Evolutionary conservation across 768 basidiomycete species (phyloP).

Genomic region (Sporobolomyces roseus): DNA sequence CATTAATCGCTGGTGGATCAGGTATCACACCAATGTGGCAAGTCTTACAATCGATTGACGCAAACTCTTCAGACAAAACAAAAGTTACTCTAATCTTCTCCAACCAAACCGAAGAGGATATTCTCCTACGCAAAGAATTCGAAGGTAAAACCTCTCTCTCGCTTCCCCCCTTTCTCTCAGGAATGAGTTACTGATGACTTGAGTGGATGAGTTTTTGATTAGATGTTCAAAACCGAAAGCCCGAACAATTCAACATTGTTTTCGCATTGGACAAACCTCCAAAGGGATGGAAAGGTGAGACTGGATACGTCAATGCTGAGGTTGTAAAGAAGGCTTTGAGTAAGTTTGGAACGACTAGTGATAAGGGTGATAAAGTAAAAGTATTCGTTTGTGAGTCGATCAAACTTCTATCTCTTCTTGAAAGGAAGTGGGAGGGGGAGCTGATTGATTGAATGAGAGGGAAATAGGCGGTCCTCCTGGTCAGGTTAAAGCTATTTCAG

Average conservation of each 20-base stretch:
- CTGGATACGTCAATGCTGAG: slow-evolving; percentile 70
- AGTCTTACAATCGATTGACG: slow-evolving; percentile 34
- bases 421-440: neutral
- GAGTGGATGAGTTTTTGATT: neutral
- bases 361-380: slow-evolving; percentile 69
- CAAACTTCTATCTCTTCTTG: neutral
- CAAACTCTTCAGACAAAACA: slow-evolving; percentile 74
- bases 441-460: neutral
- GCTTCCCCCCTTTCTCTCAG: neutral
- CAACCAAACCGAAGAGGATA: slow-evolving; percentile 84
- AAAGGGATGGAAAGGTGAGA: slow-evolving; percentile 62
- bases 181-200: neutral
- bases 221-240: slow-evolving; percentile 51
- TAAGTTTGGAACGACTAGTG: slow-evolving; percentile 11
- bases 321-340: slow-evolving; percentile 64
- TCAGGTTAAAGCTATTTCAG: slow-evolving; percentile 72
- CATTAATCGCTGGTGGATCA: slow-evolving; percentile 85
- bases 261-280: slow-evolving; percentile 79
- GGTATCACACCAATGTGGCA: slow-evolving; percentile 62
- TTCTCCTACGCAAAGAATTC: slow-evolving; percentile 75
- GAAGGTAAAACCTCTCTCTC: slow-evolving; percentile 49
- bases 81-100: slow-evolving; percentile 89
- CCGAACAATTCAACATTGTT: slow-evolving; percentile 65
- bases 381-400: slow-evolving; percentile 69
- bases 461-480: slow-evolving; percentile 2